Conservation (phyloP, 2,329 filamentous ascomycete genomes). For the Penicillium sp. region DNA sequence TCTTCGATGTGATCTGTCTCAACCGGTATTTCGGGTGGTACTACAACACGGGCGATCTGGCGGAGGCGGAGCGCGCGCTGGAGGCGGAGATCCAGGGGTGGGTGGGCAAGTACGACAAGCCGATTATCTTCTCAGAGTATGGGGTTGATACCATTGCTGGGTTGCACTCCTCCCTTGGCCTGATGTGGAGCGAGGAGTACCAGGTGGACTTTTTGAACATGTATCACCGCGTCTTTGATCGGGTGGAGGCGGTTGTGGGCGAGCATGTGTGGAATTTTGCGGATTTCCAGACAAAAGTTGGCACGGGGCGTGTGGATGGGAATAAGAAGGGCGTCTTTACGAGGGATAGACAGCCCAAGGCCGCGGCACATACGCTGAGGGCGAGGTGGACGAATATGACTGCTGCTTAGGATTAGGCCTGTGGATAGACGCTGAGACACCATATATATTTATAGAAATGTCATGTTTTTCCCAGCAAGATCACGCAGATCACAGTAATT, state of each 20-base stretch:
- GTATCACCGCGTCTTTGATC: conserved; percentile 38
- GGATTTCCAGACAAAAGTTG: conserved; percentile 2
- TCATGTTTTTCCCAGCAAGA: no score
- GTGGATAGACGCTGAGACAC: no score
- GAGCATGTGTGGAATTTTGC: conserved; percentile 23
- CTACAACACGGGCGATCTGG: conserved; percentile 21
- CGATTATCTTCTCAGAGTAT: conserved; percentile 38
- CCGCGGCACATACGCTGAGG: background rate
- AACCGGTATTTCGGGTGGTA: conserved; percentile 11
- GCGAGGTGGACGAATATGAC: background rate
- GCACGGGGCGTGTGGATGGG: background rate
- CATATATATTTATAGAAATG: no score
- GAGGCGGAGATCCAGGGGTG: conserved; percentile 30
- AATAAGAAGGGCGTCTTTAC: conserved; percentile 10
- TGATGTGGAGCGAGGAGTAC: conserved; percentile 39
- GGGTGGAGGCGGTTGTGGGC: conserved; percentile 31
- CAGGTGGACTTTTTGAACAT: conserved; percentile 31
- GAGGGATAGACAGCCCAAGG: background rate
- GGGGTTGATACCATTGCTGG: conserved; percentile 36
- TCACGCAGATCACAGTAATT: no score
- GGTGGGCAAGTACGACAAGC: conserved; percentile 32
- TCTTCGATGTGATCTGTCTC: conserved; percentile 5
- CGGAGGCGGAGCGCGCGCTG: conserved; percentile 28
- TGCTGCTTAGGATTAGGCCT: no score
- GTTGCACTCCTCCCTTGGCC: conserved; percentile 29